A percentile compares a stretch with the other conserved stretches of the same genome.
Conservation (phyloP, 2,329 filamentous ascomycete species). For the Ceratocystis cubensis region DNA sequence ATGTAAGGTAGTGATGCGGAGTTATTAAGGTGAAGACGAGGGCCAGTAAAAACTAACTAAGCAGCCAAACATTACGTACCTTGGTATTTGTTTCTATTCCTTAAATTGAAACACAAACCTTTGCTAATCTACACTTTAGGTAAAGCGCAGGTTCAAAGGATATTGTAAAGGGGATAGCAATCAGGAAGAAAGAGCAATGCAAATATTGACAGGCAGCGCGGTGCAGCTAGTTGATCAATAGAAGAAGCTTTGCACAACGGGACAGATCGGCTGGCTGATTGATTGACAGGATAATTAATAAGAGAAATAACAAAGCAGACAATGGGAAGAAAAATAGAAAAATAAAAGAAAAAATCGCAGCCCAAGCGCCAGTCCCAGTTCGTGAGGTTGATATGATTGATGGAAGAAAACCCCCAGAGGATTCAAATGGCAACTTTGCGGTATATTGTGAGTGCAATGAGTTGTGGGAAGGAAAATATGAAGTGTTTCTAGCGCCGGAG, state of each 20-base stretch:
- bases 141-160: neutral
- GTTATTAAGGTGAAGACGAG: neutral
- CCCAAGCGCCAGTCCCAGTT: conserved; percentile 3
- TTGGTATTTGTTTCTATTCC: neutral
- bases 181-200: neutral
- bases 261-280: neutral
- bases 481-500: neutral
- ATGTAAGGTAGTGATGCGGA: neutral
- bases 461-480: neutral
- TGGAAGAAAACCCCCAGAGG: neutral
- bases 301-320: neutral
- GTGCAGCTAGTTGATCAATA: neutral
- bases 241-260: neutral
- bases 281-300: conserved; percentile 1
- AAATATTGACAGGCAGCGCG: neutral
- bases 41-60: neutral
- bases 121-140: neutral
- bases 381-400: conserved; percentile 1
- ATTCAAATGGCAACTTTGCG: neutral
- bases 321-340: neutral
- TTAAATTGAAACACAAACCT: conserved; percentile 1
- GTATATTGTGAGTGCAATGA: neutral
- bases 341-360: neutral
- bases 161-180: neutral
- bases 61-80: neutral